These are phyloP conservation scores for Capsicum baccatum DNA, from an alignment of 257 asterid species.

Conservation along the genomic window DNA sequence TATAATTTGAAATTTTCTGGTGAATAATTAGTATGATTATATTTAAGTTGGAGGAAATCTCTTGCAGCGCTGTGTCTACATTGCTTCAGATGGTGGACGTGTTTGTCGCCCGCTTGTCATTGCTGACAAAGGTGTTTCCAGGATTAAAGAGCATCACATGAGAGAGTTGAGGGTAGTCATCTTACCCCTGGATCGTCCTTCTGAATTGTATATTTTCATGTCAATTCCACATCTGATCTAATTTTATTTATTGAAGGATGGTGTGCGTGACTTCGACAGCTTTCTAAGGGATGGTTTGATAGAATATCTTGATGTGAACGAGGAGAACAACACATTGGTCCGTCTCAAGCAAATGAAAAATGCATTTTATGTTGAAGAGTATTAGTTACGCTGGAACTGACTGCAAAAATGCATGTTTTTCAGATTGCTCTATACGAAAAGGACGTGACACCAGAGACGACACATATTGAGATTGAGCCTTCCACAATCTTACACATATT, in stretches of 20 bases:
- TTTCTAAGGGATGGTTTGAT: constrained; percentile 86
- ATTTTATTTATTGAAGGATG: constrained; percentile 66
- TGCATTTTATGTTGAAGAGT: background rate
- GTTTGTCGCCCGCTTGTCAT: constrained; percentile 98
- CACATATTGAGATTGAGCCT: constrained; percentile 98
- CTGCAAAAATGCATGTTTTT: constrained; percentile 34
- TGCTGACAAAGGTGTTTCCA: constrained; percentile 90
- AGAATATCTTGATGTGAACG: constrained; percentile 97
- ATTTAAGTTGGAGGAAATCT: constrained; percentile 29
- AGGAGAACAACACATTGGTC: constrained; percentile 95
- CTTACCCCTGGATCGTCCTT: constrained; percentile 26
- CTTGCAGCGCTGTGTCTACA: constrained; percentile 88
- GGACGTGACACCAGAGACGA: constrained; percentile 71
- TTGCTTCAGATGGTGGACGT: constrained; percentile 99
- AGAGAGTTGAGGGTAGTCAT: constrained; percentile 82
- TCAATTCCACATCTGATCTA: constrained; percentile 35
- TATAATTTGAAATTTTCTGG: background rate
- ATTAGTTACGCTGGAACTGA: constrained; percentile 33
- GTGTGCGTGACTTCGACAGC: constrained; percentile 78
- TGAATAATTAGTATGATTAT: constrained; percentile 3
- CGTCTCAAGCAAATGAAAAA: constrained; percentile 34
- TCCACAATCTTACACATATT: constrained; percentile 89
- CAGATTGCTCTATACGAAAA: constrained; percentile 92
- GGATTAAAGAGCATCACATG: constrained; percentile 97
- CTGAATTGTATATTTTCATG: constrained; percentile 1